Base-by-base conservation (phyloP, 2,329 filamentous ascomycete species). In the Ophiosphaerella narmari region DNA sequence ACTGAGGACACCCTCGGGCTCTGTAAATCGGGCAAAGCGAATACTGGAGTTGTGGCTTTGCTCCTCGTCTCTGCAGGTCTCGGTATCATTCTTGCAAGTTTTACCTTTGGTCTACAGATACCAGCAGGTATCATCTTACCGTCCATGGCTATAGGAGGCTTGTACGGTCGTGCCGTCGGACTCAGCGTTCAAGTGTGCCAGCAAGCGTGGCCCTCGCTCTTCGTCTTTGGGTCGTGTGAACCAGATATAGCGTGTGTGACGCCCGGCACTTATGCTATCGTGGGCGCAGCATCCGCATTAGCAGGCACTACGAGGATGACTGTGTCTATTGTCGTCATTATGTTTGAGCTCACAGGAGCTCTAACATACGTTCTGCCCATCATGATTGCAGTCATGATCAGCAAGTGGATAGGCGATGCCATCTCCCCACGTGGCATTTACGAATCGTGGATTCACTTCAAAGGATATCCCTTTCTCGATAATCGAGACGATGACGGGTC, bases 351-450 rank as follows among this genome's bases (percentile, higher is more conserved):
- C 48, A 99, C 94, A 0, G 94, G 94, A 44, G 94, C 94, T 1
- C 82, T 99, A 24, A 96, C 91, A 1, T 97, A 97, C 69, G 93
- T 99, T 41, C 84, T 99, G 7, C 94, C 94, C 46, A 99, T 97
- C 73, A 99, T 99, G 94, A 90, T 99, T 57, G 91, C 92, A 37
- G 94, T 99, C 67, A 96, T 99, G 92, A 82, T 97, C 38, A 90
- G 90, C 55, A 99, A 99, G 77, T 99, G 94, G 94, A 91, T 96
- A 23, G 94, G 92, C 66, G 94, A 99, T 73, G 93, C 91, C 42
- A 92, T 99, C 72, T 91, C 90, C 23, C 90, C 90, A 48, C 86
- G 88, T 42, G 91, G 94, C 58, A 97, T 99, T 74, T 99, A 99
- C 77, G 94, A 99, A 72, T 88, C 89, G 46, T 99, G 94, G 94